Evolutionary conservation across 306 rosid genomes (phyloP).

Genomic region (Macrotyloma uniflorum): DNA sequence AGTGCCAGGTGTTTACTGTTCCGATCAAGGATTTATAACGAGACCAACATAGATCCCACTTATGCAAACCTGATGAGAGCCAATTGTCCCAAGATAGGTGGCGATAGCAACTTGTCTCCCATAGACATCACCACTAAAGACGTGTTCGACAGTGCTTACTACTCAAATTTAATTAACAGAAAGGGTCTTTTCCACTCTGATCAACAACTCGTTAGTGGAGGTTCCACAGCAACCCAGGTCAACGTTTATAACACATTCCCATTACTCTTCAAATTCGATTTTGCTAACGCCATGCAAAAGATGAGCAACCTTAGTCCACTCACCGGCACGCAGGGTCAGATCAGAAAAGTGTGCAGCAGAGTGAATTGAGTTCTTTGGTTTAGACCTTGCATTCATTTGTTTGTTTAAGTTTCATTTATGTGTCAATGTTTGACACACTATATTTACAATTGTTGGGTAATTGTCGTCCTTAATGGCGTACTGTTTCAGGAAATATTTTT

Average conservation of each 20-base stretch:
- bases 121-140: conserved; percentile 40
- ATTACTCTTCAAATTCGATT: conserved; percentile 36
- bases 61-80: conserved; percentile 36
- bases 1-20: conserved; percentile 45
- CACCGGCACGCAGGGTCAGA: conserved; percentile 49
- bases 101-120: conserved; percentile 42
- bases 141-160: conserved; percentile 48
- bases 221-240: conserved; percentile 45
- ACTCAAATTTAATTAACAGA: conserved; percentile 38
- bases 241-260: conserved; percentile 24
- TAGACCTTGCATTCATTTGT: background rate
- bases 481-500: background rate
- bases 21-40: conserved; percentile 49
- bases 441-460: background rate
- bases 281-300: conserved; percentile 52
- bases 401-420: background rate
- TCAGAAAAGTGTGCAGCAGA: conserved; percentile 47
- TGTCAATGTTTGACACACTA: background rate
- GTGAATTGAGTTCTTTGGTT: background rate
- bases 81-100: conserved; percentile 46
- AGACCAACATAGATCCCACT: conserved; percentile 41
- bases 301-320: conserved; percentile 59
- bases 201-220: conserved; percentile 47
- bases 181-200: conserved; percentile 58
- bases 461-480: too few relatives aligned